These are phyloP conservation scores for Vaccinium macrocarpon DNA, from an alignment of 148 eudicot species.

Conservation along the genomic window DNA sequence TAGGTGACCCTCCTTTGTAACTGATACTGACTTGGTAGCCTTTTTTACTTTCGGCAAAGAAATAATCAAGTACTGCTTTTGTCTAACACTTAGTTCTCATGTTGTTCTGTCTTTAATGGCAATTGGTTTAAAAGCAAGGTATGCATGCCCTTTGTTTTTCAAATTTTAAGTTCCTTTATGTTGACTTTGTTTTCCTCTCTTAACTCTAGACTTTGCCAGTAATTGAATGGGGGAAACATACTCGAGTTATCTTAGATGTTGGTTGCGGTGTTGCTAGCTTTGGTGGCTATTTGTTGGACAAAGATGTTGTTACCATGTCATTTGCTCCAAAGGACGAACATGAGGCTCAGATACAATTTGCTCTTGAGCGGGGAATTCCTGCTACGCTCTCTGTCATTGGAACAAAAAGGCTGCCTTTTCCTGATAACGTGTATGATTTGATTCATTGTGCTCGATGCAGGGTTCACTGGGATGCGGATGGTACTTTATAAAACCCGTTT, in stretches of 20 bases:
- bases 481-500: conserved; percentile 32
- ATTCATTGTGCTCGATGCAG: conserved; percentile 99
- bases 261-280: conserved; percentile 99
- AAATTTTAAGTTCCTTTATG: not conserved
- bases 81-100: not conserved
- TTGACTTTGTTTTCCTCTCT: conserved; percentile 6
- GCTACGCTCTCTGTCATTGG: conserved; percentile 91
- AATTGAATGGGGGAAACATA: conserved; percentile 80
- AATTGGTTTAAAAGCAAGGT: not conserved
- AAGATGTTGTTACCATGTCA: conserved; percentile 89
- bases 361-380: conserved; percentile 96
- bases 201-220: conserved; percentile 58
- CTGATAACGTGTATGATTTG: conserved; percentile 83
- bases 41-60: not conserved
- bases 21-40: not conserved
- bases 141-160: conserved; percentile 15
- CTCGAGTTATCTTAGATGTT: conserved; percentile 88
- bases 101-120: not conserved
- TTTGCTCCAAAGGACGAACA: conserved; percentile 97
- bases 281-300: conserved; percentile 92
- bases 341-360: conserved; percentile 99
- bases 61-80: not conserved
- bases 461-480: conserved; percentile 96
- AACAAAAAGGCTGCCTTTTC: conserved; percentile 92
- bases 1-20: not conserved